Base-by-base conservation (phyloP, 2,329 filamentous ascomycete species). In the Neofusicoccum laricinum region DNA sequence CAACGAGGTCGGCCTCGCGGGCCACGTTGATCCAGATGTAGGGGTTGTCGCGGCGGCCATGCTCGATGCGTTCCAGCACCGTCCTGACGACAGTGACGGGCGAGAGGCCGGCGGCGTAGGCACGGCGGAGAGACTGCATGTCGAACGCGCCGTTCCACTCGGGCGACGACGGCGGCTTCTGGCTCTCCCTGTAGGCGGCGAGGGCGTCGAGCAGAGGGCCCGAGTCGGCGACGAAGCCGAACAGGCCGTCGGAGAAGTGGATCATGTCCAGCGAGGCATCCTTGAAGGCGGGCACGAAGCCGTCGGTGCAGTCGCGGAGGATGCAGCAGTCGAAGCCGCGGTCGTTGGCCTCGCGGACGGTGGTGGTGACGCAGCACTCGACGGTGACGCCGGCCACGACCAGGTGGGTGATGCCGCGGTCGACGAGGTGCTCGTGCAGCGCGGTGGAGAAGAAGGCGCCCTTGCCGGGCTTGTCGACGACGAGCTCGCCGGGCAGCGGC, bases 321-420 rank as follows among this genome's bases (percentile, higher is more conserved):
- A 82, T 78, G 72, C 83, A 85, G 71, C 80, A 84, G 67, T 85
- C 81, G 66, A 83, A 86, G 1, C 84, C 84, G 19, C 84, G 78
- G 68, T 85, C 84, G 65, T 81, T 82, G 57, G 80, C 81, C 71
- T 86, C 84, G 40, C 82, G 73, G 72, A 82, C 72, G 2, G 82
- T 84, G 0, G 80, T 82, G 11, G 79, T 80, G 40, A 85, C 82
- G 67, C 82, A 85, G 68, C 81, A 82, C 71, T 86, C 84, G 0
- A 83, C 85, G 3, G 83, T 85, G 4, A 85, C 82, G 6, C 84
- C 84, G n/a, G 78, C 80, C 17, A 85, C 69, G 17, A 86, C 75
- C 59, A 86, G 72, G 68, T 86, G 85, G 67, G 76, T 81, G 12
- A 85, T 72, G 0, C 82, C 81, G 61, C 79, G 82, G 50, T 80